Evolutionary conservation across 768 basidiomycete species (phyloP), one percentile per base, ranked within the genome.

Genomic region (Mycena polygramma): DNA sequence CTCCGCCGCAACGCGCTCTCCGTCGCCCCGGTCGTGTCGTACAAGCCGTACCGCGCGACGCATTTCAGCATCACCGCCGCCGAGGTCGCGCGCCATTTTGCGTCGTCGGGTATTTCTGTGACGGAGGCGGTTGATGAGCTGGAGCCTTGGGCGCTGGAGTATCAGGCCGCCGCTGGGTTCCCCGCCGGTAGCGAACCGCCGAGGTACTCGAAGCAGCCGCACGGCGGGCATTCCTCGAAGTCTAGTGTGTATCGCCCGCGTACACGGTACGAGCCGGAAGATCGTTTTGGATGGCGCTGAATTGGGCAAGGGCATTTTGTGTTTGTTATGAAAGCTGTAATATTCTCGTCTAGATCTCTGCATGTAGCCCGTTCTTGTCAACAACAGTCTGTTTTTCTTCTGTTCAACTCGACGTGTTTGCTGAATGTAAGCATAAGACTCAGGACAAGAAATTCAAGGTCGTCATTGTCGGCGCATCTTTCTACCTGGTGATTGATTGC

Each of bases 71-170:
- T 84, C 53, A 75, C 79, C 24, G 76, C 74, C 46, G 81, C 82
- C 46, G 76, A 69, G 62, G 66, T 86, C 66, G 83, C 79, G 52
- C 80, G 78, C 14, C 85, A 86, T 74, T 83, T 85, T 76, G 83
- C 85, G 7, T 67, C 75, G 0, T 83, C 83, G 66, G 85, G 85
- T 7, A 72, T 86, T 26, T 82, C 83, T 6, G 77, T 80, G 19
- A 70, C 77, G 17, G 72, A 79, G 49, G 82, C 83, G 15, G 79
- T 79, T 20, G 72, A 74, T 26, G 82, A 83, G 66, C 77, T 83
- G 43, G 79, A 78, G 43, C 83, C 83, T 22, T 83, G 82, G 82
- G 82, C 82, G 45, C 77, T 76, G 64, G 78, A 81, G 69, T 84
- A 81, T 72, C 68, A 74, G 66, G 70, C 74, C 7, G 71, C 74